These are phyloP conservation scores for Fusarium pilosicola DNA, from an alignment of 2,329 filamentous ascomycete genomes.

Conservation along the genomic window DNA sequence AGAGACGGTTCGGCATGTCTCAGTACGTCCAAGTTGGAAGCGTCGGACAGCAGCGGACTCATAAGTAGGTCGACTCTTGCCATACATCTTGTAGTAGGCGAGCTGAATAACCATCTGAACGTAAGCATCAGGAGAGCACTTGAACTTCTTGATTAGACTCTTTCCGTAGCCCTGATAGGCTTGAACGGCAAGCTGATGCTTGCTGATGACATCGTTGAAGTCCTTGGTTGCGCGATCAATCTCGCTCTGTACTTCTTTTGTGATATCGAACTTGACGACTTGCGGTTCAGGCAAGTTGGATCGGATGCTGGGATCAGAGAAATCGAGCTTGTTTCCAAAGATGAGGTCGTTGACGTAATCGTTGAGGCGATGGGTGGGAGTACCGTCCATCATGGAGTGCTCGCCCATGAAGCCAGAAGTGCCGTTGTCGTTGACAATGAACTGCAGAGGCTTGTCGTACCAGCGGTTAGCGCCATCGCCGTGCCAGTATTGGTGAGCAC, in stretches of 20 bases:
- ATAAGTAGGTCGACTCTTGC: slow-evolving; percentile 96
- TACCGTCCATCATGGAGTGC: slow-evolving; percentile 99
- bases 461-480: slow-evolving; percentile 95
- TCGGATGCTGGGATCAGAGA: slow-evolving; percentile 80
- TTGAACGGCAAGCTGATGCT: slow-evolving; percentile 92
- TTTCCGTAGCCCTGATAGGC: slow-evolving; percentile 98
- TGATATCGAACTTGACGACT: slow-evolving; percentile 81
- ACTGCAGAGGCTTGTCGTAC: slow-evolving; percentile 98
- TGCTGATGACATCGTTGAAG: slow-evolving; percentile 82
- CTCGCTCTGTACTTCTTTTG: slow-evolving; percentile 76
- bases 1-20: slow-evolving; percentile 92
- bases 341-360: slow-evolving; percentile 94
- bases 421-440: slow-evolving; percentile 98
- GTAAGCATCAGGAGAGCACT: slow-evolving; percentile 96
- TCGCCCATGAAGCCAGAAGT: slow-evolving; percentile 98
- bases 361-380: slow-evolving; percentile 94
- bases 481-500: slow-evolving; percentile 97
- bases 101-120: slow-evolving; percentile 99
- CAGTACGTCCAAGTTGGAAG: slow-evolving; percentile 95
- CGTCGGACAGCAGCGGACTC: slow-evolving; percentile 94
- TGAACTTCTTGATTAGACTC: slow-evolving; percentile 99
- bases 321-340: slow-evolving; percentile 93
- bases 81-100: slow-evolving; percentile 99
- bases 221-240: slow-evolving; percentile 82
- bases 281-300: slow-evolving; percentile 85